These are phyloP conservation scores for Populus hybrid DNA, from an alignment of 441 rosid species.

Conservation along the genomic window DNA sequence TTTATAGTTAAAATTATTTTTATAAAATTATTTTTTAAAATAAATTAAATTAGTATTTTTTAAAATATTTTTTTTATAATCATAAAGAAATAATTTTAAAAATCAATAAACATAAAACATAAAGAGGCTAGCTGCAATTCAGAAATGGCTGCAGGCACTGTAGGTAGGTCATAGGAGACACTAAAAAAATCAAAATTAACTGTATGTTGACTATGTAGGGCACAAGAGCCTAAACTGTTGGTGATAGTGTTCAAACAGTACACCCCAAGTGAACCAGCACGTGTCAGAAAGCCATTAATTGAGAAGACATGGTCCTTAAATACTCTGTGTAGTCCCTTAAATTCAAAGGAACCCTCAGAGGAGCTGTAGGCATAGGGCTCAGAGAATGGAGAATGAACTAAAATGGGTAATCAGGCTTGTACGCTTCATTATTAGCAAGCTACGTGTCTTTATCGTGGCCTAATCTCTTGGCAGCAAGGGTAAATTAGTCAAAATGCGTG, in stretches of 20 bases:
- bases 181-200: too few relatives aligned
- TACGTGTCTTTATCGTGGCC: not conserved
- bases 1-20: too few relatives aligned
- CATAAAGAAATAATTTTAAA: too few relatives aligned
- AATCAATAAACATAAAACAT: too few relatives aligned
- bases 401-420: not conserved
- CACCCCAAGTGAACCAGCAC: not conserved
- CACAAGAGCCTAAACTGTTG: not conserved
- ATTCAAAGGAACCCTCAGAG: conserved; percentile 2
- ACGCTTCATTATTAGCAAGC: not conserved
- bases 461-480: conserved; percentile 10
- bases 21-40: too few relatives aligned
- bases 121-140: not conserved
- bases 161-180: too few relatives aligned
- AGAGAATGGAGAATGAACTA: not conserved
- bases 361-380: conserved; percentile 1
- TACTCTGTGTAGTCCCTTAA: conserved; percentile 13
- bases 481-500: conserved; percentile 5
- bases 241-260: not conserved
- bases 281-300: conserved; percentile 14
- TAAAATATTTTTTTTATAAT: too few relatives aligned
- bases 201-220: not conserved
- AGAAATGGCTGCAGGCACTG: not conserved
- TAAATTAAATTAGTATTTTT: too few relatives aligned
- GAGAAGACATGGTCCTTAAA: conserved; percentile 2